Evolutionary conservation across 2,329 filamentous ascomycete species (phyloP).

Genomic region (Cladorrhinum sp.): DNA sequence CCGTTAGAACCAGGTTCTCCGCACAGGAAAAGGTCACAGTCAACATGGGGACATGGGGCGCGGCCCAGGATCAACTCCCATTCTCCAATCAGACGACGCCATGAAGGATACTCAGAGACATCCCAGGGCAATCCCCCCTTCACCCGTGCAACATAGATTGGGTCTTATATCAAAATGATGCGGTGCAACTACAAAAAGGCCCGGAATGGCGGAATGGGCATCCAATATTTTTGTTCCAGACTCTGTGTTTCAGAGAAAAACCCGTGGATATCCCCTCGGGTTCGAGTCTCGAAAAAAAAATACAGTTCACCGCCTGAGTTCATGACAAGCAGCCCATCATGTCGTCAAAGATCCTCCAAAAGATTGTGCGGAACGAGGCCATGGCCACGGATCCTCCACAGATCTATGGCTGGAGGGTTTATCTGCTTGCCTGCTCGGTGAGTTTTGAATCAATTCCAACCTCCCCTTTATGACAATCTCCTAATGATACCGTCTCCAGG

Average conservation of each 20-base stretch:
- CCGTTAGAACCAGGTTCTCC: slow-evolving; percentile 11
- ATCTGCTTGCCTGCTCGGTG: slow-evolving; percentile 58
- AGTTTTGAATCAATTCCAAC: slow-evolving; percentile 18
- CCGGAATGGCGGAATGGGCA: slow-evolving; percentile 11
- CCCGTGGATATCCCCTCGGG: slow-evolving; percentile 3
- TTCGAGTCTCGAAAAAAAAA: background rate
- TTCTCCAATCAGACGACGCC: slow-evolving; percentile 19
- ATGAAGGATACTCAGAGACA: no score
- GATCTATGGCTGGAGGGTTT: slow-evolving; percentile 69
- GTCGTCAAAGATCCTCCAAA: slow-evolving; percentile 33
- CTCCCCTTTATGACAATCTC: background rate
- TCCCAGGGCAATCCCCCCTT: no score
- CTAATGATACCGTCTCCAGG: slow-evolving; percentile 23
- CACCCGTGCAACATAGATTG: slow-evolving; percentile 10
- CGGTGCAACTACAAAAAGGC: slow-evolving; percentile 23
- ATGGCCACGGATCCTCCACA: slow-evolving; percentile 64
- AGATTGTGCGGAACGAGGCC: slow-evolving; percentile 55
- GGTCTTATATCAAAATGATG: slow-evolving; percentile 13
- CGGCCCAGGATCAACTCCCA: slow-evolving; percentile 11
- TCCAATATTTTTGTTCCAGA: slow-evolving; percentile 1
- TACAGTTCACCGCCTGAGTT: background rate
- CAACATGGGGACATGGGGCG: slow-evolving; percentile 10
- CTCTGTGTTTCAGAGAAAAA: background rate
- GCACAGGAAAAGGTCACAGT: slow-evolving; percentile 13
- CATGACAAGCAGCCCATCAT: slow-evolving; percentile 18